Conservation (phyloP, 106 monocot species). For the Acorus calamus region DNA sequence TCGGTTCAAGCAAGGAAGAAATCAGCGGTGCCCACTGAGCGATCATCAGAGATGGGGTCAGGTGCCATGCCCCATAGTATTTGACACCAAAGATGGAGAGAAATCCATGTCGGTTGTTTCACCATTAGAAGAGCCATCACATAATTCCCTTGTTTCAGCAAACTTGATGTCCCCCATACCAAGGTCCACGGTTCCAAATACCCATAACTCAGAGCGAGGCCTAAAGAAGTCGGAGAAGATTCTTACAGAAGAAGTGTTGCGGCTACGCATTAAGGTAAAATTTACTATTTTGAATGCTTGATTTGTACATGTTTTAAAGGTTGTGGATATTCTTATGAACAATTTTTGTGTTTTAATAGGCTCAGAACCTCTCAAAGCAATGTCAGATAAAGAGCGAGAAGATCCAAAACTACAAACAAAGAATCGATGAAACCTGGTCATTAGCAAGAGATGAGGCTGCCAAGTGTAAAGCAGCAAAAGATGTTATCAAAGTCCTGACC, state of each 20-base stretch:
- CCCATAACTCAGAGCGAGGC: conserved; percentile 17
- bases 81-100: conserved; percentile 13
- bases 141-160: conserved; percentile 4
- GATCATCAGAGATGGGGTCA: conserved; percentile 56
- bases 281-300: background rate
- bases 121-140: conserved; percentile 6
- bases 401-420: conserved; percentile 46
- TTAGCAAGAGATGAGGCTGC: conserved; percentile 71
- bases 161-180: background rate
- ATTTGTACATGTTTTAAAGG: background rate
- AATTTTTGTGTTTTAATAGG: conserved; percentile 16
- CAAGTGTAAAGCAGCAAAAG: conserved; percentile 79
- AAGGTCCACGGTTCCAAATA: conserved; percentile 8
- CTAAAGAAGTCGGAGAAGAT: conserved; percentile 24
- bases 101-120: conserved; percentile 6
- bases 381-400: conserved; percentile 45
- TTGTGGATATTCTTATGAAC: background rate
- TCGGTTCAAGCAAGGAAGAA: conserved; percentile 6
- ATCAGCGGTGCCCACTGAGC: conserved; percentile 1
- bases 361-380: conserved; percentile 27
- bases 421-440: conserved; percentile 67
- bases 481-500: conserved; percentile 56
- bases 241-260: conserved; percentile 26
- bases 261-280: conserved; percentile 24
- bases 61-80: conserved; percentile 55